Percentiles rank a stretch among this genome's conserved stretches.
Conservation (phyloP, 345 rosid genomes). For the Orychophragmus violaceus region DNA sequence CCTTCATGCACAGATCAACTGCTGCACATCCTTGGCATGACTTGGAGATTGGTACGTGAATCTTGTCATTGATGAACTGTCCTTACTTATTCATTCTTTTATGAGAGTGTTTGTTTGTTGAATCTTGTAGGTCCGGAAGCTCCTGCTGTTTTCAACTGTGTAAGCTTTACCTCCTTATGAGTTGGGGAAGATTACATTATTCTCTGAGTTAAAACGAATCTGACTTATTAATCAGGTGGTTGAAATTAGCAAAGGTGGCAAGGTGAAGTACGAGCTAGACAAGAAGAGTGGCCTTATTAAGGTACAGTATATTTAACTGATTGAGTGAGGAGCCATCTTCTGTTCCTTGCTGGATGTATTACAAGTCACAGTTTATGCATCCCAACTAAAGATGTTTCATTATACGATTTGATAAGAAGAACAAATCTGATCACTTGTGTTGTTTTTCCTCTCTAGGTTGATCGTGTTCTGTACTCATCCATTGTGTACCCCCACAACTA, state of each 20-base stretch:
- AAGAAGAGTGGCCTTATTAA: slow-evolving; percentile 84
- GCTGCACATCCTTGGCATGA: slow-evolving; percentile 99
- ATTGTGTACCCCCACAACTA: slow-evolving; percentile 99
- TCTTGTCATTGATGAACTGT: neutral
- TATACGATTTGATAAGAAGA: neutral
- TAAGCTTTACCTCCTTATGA: slow-evolving; percentile 35
- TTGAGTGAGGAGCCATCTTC: neutral
- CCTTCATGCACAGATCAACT: slow-evolving; percentile 62
- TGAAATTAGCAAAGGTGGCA: slow-evolving; percentile 92
- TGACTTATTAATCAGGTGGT: slow-evolving; percentile 50
- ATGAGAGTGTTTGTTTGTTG: slow-evolving; percentile 12
- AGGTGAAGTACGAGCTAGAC: slow-evolving; percentile 98
- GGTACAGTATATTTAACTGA: slow-evolving; percentile 30
- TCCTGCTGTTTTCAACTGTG: slow-evolving; percentile 82
- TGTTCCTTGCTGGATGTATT: neutral
- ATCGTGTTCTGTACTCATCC: slow-evolving; percentile 91
- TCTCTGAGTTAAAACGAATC: neutral
- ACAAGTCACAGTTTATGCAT: neutral
- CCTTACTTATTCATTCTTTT: neutral
- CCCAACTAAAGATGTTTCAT: no score
- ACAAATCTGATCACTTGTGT: neutral
- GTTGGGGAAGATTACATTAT: neutral
- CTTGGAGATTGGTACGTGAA: slow-evolving; percentile 62
- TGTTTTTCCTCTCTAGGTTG: slow-evolving; percentile 54
- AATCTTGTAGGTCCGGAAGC: slow-evolving; percentile 75